Evolutionary conservation across 1,284 basidiomycete genomes (phyloP).

Genomic region (Trametes pubescens): DNA sequence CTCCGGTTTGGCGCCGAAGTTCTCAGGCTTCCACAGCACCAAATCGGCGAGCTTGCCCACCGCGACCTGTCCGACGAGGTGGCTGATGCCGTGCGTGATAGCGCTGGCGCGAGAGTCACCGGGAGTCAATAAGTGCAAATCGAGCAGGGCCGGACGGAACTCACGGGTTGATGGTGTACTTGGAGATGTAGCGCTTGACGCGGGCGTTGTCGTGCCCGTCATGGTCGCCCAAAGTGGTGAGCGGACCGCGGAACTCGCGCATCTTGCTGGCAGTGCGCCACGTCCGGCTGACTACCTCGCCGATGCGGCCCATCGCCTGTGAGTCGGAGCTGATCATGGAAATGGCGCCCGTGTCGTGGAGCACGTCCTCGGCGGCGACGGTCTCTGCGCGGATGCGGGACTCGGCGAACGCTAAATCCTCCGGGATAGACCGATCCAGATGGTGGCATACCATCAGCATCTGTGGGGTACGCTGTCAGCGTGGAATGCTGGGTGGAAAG

Average conservation of each 20-base stretch:
- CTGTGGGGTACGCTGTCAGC: slow-evolving; percentile 49
- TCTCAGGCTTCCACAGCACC: slow-evolving; percentile 92
- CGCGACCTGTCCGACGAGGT: slow-evolving; percentile 87
- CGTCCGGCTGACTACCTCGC: slow-evolving; percentile 92
- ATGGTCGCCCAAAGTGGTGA: slow-evolving; percentile 66
- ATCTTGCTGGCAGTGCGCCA: slow-evolving; percentile 99
- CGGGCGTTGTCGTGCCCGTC: slow-evolving; percentile 86
- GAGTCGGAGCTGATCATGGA: slow-evolving; percentile 97
- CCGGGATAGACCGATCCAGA: slow-evolving; percentile 86
- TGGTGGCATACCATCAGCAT: slow-evolving; percentile 99
- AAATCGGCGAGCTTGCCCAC: slow-evolving; percentile 91
- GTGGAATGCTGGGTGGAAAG: slow-evolving; percentile 1
- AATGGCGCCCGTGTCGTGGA: slow-evolving; percentile 95
- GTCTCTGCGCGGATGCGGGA: slow-evolving; percentile 98
- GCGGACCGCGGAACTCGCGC: slow-evolving; percentile 81
- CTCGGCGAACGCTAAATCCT: slow-evolving; percentile 97
- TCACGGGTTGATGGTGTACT: slow-evolving; percentile 98
- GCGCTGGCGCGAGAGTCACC: slow-evolving; percentile 61
- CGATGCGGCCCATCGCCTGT: slow-evolving; percentile 98
- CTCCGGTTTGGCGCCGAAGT: slow-evolving; percentile 93
- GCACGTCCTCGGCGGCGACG: slow-evolving; percentile 96
- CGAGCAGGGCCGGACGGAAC: slow-evolving; percentile 44
- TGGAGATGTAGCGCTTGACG: slow-evolving; percentile 97
- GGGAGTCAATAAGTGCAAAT: slow-evolving; percentile 13
- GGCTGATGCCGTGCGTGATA: slow-evolving; percentile 92